phyloP scores from a whole-genome alignment of 1,284 basidiomycete species.

The Leccinum subrobustum region DNA sequence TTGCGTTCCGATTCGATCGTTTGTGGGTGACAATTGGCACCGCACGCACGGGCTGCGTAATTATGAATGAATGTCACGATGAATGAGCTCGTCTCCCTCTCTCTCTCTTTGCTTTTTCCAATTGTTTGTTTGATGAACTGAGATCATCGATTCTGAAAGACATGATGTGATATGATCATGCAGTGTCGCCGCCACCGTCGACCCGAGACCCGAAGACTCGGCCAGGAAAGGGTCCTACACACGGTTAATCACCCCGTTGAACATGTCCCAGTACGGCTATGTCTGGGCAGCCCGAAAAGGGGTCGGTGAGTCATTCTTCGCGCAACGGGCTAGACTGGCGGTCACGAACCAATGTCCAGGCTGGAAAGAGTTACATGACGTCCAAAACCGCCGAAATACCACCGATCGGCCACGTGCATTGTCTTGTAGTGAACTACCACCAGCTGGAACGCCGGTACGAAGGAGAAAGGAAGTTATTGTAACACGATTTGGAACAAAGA shows the following conservation, averaged over 20 bases:
- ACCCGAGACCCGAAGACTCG: conserved; percentile 1
- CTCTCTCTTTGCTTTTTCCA: not conserved
- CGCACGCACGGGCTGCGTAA: not conserved
- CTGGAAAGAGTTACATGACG: not conserved
- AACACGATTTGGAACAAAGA: conserved; percentile 2
- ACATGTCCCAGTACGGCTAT: conserved; percentile 4
- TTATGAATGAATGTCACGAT: not conserved
- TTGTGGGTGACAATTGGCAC: conserved; percentile 16
- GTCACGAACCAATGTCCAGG: not conserved
- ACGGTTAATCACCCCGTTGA: conserved; percentile 13
- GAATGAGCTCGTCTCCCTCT: not conserved
- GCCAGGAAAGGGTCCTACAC: not conserved
- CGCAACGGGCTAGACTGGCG: not conserved
- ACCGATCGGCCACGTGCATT: conserved; percentile 17
- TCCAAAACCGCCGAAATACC: conserved; percentile 15
- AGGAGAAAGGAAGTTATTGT: not conserved
- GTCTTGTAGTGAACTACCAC: conserved; percentile 1
- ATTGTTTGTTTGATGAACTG: conserved; percentile 13
- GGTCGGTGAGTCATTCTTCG: not conserved
- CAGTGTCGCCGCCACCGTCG: not conserved
- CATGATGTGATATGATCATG: conserved; percentile 6
- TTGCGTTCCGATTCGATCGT: not conserved
- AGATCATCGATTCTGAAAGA: conserved; percentile 8
- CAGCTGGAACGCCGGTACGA: not conserved
- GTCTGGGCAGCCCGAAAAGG: conserved; percentile 4